A percentile compares a stretch with the other conserved stretches of the same genome.
Conservation (phyloP, 2,329 filamentous ascomycete species). For the Pyrenophora tritici-repentis region DNA sequence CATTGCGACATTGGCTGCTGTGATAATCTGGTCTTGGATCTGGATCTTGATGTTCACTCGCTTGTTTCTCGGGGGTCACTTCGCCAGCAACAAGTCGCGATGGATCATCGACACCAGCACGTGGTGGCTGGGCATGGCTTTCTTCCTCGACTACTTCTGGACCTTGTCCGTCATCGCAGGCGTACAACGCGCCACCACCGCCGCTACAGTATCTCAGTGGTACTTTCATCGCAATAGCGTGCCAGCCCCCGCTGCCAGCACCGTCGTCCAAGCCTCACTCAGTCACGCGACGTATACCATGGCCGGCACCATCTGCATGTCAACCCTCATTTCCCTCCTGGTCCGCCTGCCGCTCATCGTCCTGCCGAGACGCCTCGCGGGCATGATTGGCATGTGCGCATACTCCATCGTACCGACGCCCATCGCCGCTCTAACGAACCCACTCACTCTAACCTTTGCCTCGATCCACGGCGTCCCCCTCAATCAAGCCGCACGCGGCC, state of each 20-base stretch:
- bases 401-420: slow-evolving; percentile 85
- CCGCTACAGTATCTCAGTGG: slow-evolving; percentile 96
- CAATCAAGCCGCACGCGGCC: slow-evolving; percentile 73
- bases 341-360: slow-evolving; percentile 85
- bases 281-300: slow-evolving; percentile 82
- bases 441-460: slow-evolving; percentile 87
- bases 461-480: slow-evolving; percentile 91
- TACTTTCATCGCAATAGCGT: slow-evolving; percentile 92
- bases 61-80: slow-evolving; percentile 90
- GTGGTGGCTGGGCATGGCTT: slow-evolving; percentile 94
- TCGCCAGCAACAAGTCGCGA: slow-evolving; percentile 58
- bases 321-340: slow-evolving; percentile 77
- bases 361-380: slow-evolving; percentile 75
- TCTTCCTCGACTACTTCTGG: slow-evolving; percentile 95
- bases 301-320: slow-evolving; percentile 90
- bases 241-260: slow-evolving; percentile 75
- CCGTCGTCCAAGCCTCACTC: slow-evolving; percentile 83
- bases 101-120: slow-evolving; percentile 87
- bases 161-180: slow-evolving; percentile 85
- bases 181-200: slow-evolving; percentile 87
- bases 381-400: slow-evolving; percentile 69
- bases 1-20: slow-evolving; percentile 72
- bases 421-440: slow-evolving; percentile 84
- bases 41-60: slow-evolving; percentile 98
- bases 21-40: slow-evolving; percentile 90